Evolutionary conservation across 257 asterid species (phyloP).

Genomic region (Nicotiana obtusifolia): DNA sequence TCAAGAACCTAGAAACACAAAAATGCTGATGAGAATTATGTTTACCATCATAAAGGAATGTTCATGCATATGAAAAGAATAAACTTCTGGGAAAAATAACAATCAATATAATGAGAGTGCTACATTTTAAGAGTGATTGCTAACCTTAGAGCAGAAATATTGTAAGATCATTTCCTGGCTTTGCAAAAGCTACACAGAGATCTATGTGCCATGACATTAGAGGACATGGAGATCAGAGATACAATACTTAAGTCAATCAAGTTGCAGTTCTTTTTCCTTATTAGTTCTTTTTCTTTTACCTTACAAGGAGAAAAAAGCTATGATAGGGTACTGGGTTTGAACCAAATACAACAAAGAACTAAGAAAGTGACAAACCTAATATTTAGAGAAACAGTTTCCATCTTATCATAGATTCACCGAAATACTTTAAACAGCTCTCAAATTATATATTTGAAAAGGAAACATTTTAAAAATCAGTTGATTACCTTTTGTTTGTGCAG

Average conservation of each 20-base stretch:
- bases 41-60: not conserved
- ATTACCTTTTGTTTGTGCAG: not conserved
- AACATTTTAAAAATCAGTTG: not conserved
- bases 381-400: not conserved
- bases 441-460: not conserved
- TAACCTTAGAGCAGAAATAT: not conserved
- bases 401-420: not conserved
- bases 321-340: not conserved
- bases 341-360: not conserved
- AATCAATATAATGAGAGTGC: not conserved
- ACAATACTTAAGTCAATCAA: not conserved
- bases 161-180: not conserved
- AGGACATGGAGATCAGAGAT: not conserved
- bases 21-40: not conserved
- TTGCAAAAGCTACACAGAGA: not conserved
- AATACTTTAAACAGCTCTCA: not conserved
- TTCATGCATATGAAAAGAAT: not conserved
- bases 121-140: not conserved
- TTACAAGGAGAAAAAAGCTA: not conserved
- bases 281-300: not conserved
- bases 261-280: not conserved
- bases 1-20: not conserved
- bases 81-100: not conserved
- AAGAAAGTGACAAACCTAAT: not conserved
- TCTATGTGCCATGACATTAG: not conserved